phyloP scores from a whole-genome alignment of 768 basidiomycete genomes.

The Rubroboletus pulcherrimus region DNA sequence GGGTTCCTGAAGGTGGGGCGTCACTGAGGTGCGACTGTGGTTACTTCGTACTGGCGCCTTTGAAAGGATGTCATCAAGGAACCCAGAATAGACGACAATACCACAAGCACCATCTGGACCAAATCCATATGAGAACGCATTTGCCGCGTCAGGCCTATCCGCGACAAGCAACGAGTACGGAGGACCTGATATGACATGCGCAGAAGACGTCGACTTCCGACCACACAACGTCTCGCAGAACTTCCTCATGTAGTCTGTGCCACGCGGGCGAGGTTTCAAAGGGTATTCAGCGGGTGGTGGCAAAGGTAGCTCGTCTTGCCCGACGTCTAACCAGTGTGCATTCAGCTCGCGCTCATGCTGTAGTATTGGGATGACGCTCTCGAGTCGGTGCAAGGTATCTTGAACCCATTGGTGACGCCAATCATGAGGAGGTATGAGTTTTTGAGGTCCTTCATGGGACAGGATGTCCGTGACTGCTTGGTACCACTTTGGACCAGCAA shows the following conservation, averaged over 20 bases:
- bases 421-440: conserved; percentile 68
- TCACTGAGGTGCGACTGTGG: conserved; percentile 25
- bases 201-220: conserved; percentile 37
- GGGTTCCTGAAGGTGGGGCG: conserved; percentile 20
- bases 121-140: conserved; percentile 96
- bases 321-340: conserved; percentile 52
- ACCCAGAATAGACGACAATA: conserved; percentile 91
- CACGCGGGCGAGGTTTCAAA: conserved; percentile 77
- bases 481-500: conserved; percentile 86
- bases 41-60: conserved; percentile 27
- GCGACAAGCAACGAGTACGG: conserved; percentile 90
- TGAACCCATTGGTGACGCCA: conserved; percentile 92
- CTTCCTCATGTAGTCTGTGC: conserved; percentile 63
- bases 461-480: conserved; percentile 78
- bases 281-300: conserved; percentile 84
- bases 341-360: conserved; percentile 54
- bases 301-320: conserved; percentile 50
- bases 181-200: conserved; percentile 68
- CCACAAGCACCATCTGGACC: conserved; percentile 90
- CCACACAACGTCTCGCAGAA: conserved; percentile 50
- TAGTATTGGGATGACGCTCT: conserved; percentile 66
- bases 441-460: conserved; percentile 55
- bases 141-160: conserved; percentile 76
- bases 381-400: conserved; percentile 72
- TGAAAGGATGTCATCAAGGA: conserved; percentile 80